These are phyloP conservation scores for Mucor irregularis DNA, from an alignment of 371 early-diverging fungal species.

Conservation along the genomic window DNA sequence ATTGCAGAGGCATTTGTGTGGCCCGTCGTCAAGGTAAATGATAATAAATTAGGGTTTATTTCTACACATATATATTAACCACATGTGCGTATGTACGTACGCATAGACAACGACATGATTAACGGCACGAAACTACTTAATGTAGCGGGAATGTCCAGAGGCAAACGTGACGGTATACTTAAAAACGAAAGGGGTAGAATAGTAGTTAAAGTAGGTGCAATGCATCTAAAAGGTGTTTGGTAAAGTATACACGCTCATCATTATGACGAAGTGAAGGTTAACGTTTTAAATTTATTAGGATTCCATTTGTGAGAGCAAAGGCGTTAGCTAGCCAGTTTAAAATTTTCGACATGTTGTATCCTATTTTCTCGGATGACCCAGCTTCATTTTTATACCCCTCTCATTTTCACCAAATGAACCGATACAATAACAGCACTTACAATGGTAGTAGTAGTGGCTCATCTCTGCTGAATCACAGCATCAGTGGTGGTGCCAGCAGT, in stretches of 20 bases:
- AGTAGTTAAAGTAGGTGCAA: constrained; percentile 79
- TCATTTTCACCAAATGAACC: constrained; percentile 15
- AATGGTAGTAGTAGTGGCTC: no score
- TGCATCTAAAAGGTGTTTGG: constrained; percentile 85
- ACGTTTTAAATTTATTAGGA: constrained; percentile 29
- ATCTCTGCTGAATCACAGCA: no score
- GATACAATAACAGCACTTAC: constrained; percentile 8
- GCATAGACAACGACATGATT: constrained; percentile 69
- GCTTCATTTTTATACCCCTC: constrained; percentile 23
- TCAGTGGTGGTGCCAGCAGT: no score
- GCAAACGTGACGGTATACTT: constrained; percentile 78
- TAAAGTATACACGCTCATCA: constrained; percentile 4
- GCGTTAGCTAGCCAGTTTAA: constrained; percentile 59
- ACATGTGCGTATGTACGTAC: background rate
- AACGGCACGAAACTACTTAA: constrained; percentile 82
- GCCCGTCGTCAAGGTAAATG: constrained; percentile 73
- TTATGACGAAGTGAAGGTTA: background rate
- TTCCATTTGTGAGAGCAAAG: constrained; percentile 64
- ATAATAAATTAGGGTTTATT: background rate
- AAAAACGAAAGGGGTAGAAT: constrained; percentile 75
- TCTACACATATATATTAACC: background rate
- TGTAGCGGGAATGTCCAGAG: constrained; percentile 77
- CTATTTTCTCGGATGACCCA: constrained; percentile 69
- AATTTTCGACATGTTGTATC: constrained; percentile 19
- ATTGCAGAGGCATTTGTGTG: constrained; percentile 75